Base-by-base conservation (phyloP, 2,329 filamentous ascomycete species). In the Alternaria viburni region DNA sequence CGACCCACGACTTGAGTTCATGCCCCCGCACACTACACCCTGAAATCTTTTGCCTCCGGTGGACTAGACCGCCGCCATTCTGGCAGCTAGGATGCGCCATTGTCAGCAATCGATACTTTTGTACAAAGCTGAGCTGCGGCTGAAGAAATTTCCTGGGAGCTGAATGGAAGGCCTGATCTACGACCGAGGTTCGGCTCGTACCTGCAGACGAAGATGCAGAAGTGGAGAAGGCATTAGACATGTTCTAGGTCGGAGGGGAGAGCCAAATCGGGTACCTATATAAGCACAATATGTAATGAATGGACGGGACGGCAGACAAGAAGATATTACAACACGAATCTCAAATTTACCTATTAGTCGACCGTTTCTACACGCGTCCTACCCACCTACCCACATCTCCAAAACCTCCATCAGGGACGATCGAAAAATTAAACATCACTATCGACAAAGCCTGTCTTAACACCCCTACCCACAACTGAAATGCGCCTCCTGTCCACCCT, bases 401-500 rank as follows among this genome's bases (percentile, higher is more conserved):
- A 36, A 52, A 32, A 21, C 26, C 47, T 13, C n/a, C 47, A 17
- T 50, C 17, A 21, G 26, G 28, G 19, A n/a, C 36, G 36, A 41
- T 17, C 15, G 2, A 47, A n/a, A 25, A n/a, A 9, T 3, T n/a
- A 13, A 2, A 26, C 26, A 12, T 30, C 19, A 51, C 49, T 23
- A 51, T 51, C 15, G 49, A 51, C 49, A 51, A 36, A 51, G 49
- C 49, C 49, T 25, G 19, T 52, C 49, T 52, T 25, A 52, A 36
- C 30, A 13, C 15, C 11, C 19, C 12, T 12, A 21, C 43, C 6
- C 11, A 17, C 9, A 15, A 1, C 17, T 23, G 56, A 43, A 28
- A 61, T 61, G 58, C 58, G 32, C 17, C 50, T 61, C 58, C 15
- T 36, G 30, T 15, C 45, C 44, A 41, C 57, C 28, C 25, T 60